A percentile compares a stretch with the other conserved stretches of the same genome.
Conservation (phyloP, 2,329 filamentous ascomycete species). For the Ophiostoma perfectum region DNA sequence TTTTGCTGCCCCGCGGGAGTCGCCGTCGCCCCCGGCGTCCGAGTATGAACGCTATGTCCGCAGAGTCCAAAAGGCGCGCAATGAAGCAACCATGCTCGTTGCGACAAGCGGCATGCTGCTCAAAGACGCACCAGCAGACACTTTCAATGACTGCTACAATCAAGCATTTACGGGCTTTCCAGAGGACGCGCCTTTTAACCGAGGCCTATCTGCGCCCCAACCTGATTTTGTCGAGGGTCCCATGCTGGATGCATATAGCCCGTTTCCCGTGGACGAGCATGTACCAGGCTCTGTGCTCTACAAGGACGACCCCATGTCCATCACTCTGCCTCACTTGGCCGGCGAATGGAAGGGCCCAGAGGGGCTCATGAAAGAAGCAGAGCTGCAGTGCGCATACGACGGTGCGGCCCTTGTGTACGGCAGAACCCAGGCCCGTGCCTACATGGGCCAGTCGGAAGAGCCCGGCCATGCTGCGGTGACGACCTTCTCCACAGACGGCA, state of each 20-base stretch:
- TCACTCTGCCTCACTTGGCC: conserved; percentile 30
- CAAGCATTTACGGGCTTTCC: conserved; percentile 29
- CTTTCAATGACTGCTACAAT: conserved; percentile 20
- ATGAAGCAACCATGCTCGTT: conserved; percentile 27
- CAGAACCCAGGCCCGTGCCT: conserved; percentile 29
- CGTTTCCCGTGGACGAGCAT: conserved; percentile 23
- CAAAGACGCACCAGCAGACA: conserved; percentile 19
- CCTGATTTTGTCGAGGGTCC: conserved; percentile 32
- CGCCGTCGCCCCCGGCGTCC: conserved; percentile 24
- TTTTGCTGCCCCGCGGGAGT: conserved; percentile 18
- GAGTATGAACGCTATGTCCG: conserved; percentile 24
- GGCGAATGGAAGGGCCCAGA: conserved; percentile 29
- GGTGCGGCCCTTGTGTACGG: conserved; percentile 29
- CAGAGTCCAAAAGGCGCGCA: conserved; percentile 18
- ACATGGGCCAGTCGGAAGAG: conserved; percentile 25
- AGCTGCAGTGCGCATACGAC: background rate
- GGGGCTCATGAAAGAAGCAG: conserved; percentile 23
- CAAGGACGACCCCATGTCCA: conserved; percentile 23
- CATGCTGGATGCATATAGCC: conserved; percentile 22
- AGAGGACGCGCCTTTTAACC: conserved; percentile 31
- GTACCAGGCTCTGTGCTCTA: conserved; percentile 27
- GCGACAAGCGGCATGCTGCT: conserved; percentile 23
- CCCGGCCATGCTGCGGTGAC: conserved; percentile 28
- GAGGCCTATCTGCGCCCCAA: conserved; percentile 30
- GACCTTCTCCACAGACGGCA: conserved; percentile 31